Conservation (phyloP, 2,329 filamentous ascomycete species). For the Aspergillus tubingensis region DNA sequence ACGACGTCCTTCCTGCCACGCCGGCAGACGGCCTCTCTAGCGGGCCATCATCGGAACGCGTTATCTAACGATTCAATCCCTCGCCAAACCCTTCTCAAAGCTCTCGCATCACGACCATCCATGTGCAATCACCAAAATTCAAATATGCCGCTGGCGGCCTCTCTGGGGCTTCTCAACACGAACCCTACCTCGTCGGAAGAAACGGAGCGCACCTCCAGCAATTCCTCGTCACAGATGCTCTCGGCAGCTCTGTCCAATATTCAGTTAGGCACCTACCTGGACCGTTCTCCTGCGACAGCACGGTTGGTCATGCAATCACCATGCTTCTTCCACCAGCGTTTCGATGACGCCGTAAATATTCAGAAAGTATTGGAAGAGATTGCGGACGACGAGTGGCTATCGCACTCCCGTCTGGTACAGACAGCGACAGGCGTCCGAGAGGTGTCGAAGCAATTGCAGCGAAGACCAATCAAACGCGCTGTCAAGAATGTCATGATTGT, state of each 20-base stretch:
- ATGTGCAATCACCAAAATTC: conserved; percentile 56
- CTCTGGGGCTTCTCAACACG: conserved; percentile 60
- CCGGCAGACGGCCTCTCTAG: conserved; percentile 36
- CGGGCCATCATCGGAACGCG: conserved; percentile 49
- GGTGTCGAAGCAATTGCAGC: conserved; percentile 91
- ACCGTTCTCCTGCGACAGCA: conserved; percentile 47
- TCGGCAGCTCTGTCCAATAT: conserved; percentile 60
- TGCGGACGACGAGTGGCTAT: conserved; percentile 80
- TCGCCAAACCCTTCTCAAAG: conserved; percentile 80
- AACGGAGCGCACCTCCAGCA: conserved; percentile 43
- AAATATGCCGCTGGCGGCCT: conserved; percentile 64
- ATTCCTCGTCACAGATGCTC: conserved; percentile 60
- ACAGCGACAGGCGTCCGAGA: conserved; percentile 94
- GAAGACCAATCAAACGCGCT: conserved; percentile 85
- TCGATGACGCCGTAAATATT: conserved; percentile 94
- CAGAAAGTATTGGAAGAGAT: conserved; percentile 95
- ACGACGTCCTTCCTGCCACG: conserved; percentile 38
- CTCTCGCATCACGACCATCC: conserved; percentile 64
- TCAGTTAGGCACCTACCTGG: conserved; percentile 45
- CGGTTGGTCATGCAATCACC: conserved; percentile 78
- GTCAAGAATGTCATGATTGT: conserved; percentile 97
- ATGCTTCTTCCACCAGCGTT: conserved; percentile 96
- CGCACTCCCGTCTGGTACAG: conserved; percentile 89
- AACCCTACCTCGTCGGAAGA: conserved; percentile 29
- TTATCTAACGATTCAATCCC: conserved; percentile 68